Conservation (phyloP, 2,329 filamentous ascomycete genomes). For the Fusarium sp. region DNA sequence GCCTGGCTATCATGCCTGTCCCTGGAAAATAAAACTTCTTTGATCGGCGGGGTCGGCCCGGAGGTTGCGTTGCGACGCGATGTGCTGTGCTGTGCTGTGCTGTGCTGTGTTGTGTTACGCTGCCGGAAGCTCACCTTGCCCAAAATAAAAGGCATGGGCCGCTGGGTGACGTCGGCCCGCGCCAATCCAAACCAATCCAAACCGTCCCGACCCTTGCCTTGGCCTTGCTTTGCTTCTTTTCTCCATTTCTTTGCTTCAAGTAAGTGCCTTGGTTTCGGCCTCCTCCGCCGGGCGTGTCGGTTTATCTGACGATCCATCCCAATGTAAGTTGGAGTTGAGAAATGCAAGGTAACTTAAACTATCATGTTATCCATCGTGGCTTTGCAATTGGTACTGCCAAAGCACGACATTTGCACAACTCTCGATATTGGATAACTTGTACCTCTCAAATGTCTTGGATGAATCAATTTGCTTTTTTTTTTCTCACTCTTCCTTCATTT, state of each 20-base stretch:
- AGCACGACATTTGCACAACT: conserved; percentile 38
- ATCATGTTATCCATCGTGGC: conserved; percentile 25
- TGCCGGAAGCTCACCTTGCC: conserved; percentile 25
- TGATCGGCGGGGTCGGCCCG: conserved; percentile 39
- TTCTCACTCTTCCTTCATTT: conserved; percentile 1
- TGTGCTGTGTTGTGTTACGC: conserved; percentile 4
- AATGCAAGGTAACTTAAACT: conserved; percentile 11
- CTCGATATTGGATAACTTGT: conserved; percentile 15
- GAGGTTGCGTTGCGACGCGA: conserved; percentile 18
- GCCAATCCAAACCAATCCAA: background rate
- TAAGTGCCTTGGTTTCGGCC: conserved; percentile 17
- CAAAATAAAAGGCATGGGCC: conserved; percentile 8
- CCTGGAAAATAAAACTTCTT: conserved; percentile 25
- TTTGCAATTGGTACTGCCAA: conserved; percentile 23
- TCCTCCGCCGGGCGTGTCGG: conserved; percentile 23
- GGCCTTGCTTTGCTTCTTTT: background rate
- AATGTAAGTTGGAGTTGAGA: conserved; percentile 15
- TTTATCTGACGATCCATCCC: conserved; percentile 1
- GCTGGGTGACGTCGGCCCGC: conserved; percentile 36
- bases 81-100: conserved; percentile 6
- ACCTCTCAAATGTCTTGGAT: conserved; percentile 14
- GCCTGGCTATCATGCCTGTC: conserved; percentile 24
- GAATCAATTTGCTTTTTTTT: conserved; percentile 18
- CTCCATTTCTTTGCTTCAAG: conserved; percentile 23
- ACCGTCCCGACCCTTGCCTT: background rate